Percentiles rank a stretch among this genome's conserved stretches.
These are phyloP conservation scores for Penicillium sp. DNA, from an alignment of 2,329 filamentous ascomycete genomes.

Conservation along the genomic window DNA sequence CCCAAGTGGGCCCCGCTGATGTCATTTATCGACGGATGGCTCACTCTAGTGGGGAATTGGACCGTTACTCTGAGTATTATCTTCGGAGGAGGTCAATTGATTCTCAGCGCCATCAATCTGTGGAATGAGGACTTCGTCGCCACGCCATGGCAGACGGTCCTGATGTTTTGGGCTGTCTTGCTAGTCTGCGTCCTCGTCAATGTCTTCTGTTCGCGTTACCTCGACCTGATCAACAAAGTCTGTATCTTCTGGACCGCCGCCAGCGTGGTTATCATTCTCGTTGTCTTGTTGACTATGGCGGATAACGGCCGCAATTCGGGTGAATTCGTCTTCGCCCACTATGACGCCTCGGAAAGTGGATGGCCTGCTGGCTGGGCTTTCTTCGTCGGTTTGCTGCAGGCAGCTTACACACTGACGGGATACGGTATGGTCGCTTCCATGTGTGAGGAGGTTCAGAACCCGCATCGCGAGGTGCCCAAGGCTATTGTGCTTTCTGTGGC, in stretches of 20 bases:
- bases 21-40: conserved; percentile 69
- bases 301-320: conserved; percentile 54
- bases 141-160: conserved; percentile 67
- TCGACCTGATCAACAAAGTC: conserved; percentile 70
- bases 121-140: conserved; percentile 69
- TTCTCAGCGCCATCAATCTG: conserved; percentile 66
- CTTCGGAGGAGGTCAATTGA: conserved; percentile 69
- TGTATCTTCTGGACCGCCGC: conserved; percentile 71
- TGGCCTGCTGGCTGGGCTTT: conserved; percentile 71
- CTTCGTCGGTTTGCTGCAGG: conserved; percentile 69
- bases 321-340: conserved; percentile 67
- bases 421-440: conserved; percentile 72
- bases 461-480: conserved; percentile 67
- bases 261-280: conserved; percentile 67
- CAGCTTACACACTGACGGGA: conserved; percentile 51
- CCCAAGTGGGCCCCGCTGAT: conserved; percentile 65
- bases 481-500: conserved; percentile 70
- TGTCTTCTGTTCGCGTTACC: conserved; percentile 60
- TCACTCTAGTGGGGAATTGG: conserved; percentile 73
- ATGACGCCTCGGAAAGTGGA: conserved; percentile 63
- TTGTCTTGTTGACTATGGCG: conserved; percentile 61
- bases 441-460: conserved; percentile 71
- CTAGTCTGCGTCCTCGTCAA: conserved; percentile 64
- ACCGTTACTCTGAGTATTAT: conserved; percentile 67
- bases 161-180: conserved; percentile 73